Percentiles rank a stretch among this genome's conserved stretches.
Evolutionary conservation across 805 yeast species (phyloP).

Genomic region (Pichia membranifaciens): DNA sequence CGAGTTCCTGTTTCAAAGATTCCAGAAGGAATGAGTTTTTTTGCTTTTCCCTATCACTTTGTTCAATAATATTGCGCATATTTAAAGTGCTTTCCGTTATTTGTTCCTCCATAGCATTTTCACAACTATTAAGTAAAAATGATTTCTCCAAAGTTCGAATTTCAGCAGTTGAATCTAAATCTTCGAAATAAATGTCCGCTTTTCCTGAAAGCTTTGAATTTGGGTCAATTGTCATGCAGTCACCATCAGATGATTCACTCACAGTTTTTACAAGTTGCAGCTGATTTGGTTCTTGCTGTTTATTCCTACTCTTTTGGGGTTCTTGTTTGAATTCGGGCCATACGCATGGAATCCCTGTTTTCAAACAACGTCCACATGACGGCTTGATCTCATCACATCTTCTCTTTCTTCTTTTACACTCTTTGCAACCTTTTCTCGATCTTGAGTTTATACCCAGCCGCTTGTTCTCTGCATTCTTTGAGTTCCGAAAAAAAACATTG

Average conservation of each 20-base stretch:
- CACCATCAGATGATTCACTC: too few relatives aligned
- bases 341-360: conserved; percentile 24
- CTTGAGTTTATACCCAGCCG: conserved; percentile 14
- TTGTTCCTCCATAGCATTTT: too few relatives aligned
- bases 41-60: background rate
- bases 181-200: too few relatives aligned
- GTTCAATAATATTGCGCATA: background rate
- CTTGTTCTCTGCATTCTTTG: conserved; percentile 10
- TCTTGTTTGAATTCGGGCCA: conserved; percentile 13
- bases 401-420: conserved; percentile 25
- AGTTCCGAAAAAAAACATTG: conserved; percentile 10
- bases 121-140: too few relatives aligned
- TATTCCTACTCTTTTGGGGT: conserved; percentile 2
- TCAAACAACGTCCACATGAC: conserved; percentile 33
- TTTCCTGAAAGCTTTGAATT: too few relatives aligned
- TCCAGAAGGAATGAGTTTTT: background rate
- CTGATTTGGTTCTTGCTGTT: background rate
- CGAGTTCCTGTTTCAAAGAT: conserved; percentile 1
- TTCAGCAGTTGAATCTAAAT: too few relatives aligned
- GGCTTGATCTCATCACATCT: conserved; percentile 40
- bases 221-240: background rate
- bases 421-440: conserved; percentile 18
- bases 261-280: background rate
- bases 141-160: too few relatives aligned
- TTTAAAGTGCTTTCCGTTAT: background rate